Evolutionary conservation across 75 land plant genomes (phyloP), one percentile per base, ranked within the genome.

Genomic region (Picea glauca): DNA sequence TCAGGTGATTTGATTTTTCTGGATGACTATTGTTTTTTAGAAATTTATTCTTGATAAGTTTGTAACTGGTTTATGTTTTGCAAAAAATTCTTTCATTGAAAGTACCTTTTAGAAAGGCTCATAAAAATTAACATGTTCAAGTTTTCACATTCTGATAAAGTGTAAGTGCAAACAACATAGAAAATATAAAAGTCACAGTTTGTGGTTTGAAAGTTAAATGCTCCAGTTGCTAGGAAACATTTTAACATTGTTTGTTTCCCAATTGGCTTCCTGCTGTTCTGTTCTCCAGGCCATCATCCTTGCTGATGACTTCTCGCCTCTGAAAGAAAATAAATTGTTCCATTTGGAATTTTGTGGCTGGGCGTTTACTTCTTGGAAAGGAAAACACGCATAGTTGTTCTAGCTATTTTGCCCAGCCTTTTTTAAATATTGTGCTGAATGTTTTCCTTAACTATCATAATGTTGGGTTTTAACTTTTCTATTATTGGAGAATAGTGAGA

Each of bases 1-100:
- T 58, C 93, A 98, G 92, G 99, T 98, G 26, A 40, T 81, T 82
- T 81, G 1, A 23, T 31, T 72, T 38, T 35, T 58, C 14, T 38
- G 33, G 56, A 50, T 9, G 1, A 3, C 30, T 4, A 43, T 15
- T 58, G 1, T 21, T 13, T 18, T 75, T 76, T 30, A 1, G 6
- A 35, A 70, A 70, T 43, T 20, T 70, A 11, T 70, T 70, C 74
- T 13, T 43, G 35, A 32, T 20, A 32, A 35, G 2, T 3, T 32
- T 33, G 18, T 35, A 35, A 38, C 5, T 11, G 20, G 35, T 33
- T 66, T 33, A 66, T 32, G 18, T 33, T 17, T 32, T 31, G 35
- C n/a, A 18, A 38, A 18, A 21, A 20, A 35, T 40, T 40, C 20
- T 5, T 38, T 68, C n/a, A 5, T 14, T 20, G 2, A 20, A 38